These are phyloP conservation scores for Termitomyces sp. DNA, from an alignment of 768 basidiomycete genomes.

Conservation along the genomic window DNA sequence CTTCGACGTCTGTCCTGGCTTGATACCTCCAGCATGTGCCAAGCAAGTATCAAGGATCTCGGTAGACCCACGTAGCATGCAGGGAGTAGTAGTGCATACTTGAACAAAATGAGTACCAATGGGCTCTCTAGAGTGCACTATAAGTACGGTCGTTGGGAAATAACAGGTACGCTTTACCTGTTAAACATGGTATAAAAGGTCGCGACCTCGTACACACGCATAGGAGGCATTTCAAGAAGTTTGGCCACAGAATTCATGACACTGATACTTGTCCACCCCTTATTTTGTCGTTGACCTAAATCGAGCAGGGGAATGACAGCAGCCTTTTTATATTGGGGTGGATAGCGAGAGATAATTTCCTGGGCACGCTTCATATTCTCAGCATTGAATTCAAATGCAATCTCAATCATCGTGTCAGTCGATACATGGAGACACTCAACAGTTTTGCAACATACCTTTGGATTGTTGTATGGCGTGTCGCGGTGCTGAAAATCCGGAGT, in stretches of 20 bases:
- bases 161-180: conserved; percentile 49
- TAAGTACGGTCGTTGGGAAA: neutral
- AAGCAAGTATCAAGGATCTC: conserved; percentile 86
- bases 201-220: conserved; percentile 99
- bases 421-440: conserved; percentile 2
- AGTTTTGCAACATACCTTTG: conserved; percentile 50
- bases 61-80: conserved; percentile 91
- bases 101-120: conserved; percentile 94
- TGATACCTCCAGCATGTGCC: conserved; percentile 76
- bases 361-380: conserved; percentile 84
- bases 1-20: conserved; percentile 88
- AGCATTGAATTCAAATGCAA: conserved; percentile 81
- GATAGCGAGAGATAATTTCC: conserved; percentile 91
- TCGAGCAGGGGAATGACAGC: conserved; percentile 96
- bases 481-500: conserved; percentile 65
- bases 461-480: conserved; percentile 92
- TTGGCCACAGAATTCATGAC: conserved; percentile 99
- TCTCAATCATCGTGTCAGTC: conserved; percentile 41
- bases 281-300: conserved; percentile 95
- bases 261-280: conserved; percentile 96
- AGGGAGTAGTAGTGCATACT: conserved; percentile 98
- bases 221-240: conserved; percentile 89
- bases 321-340: conserved; percentile 97
- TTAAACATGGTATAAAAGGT: conserved; percentile 99
- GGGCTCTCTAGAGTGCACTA: conserved; percentile 64